These are phyloP conservation scores for Oenanthe javanica DNA, from an alignment of 140 eudicot genomes.

Conservation along the genomic window DNA sequence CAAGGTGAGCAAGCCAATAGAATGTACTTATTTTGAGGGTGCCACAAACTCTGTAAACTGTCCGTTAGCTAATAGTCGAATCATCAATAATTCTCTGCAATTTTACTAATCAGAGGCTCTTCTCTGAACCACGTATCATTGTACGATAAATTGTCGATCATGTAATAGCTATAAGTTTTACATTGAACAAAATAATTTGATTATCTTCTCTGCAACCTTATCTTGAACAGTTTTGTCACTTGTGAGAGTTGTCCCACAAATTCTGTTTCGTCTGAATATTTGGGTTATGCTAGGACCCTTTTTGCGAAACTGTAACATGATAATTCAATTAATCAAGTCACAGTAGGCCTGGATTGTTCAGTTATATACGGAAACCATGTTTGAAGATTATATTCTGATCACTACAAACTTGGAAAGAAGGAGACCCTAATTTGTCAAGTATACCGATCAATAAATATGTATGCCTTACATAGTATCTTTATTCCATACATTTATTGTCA, in stretches of 20 bases:
- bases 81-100: slow-evolving; percentile 6
- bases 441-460: slow-evolving; percentile 8
- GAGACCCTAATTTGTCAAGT: not conserved
- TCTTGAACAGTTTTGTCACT: not conserved
- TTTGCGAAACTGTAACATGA: not conserved
- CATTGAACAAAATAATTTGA: slow-evolving; percentile 29
- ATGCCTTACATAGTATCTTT: slow-evolving; percentile 5
- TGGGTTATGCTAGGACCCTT: slow-evolving; percentile 10
- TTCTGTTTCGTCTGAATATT: slow-evolving; percentile 19
- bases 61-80: not conserved
- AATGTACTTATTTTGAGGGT: not conserved
- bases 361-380: not conserved
- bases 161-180: slow-evolving; percentile 17
- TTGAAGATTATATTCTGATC: slow-evolving; percentile 9
- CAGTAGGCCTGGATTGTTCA: not conserved
- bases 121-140: not conserved
- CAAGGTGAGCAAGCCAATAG: not conserved
- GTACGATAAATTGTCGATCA: slow-evolving; percentile 19
- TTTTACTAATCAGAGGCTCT: slow-evolving; percentile 21
- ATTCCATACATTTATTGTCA: not conserved
- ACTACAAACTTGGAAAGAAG: slow-evolving; percentile 12
- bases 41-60: not conserved
- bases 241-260: slow-evolving; percentile 10
- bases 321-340: not conserved
- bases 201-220: slow-evolving; percentile 15